A percentile compares a stretch with the other conserved stretches of the same genome.
Evolutionary conservation across 2,329 filamentous ascomycete species (phyloP).

Genomic region (Macrophomina tecta): DNA sequence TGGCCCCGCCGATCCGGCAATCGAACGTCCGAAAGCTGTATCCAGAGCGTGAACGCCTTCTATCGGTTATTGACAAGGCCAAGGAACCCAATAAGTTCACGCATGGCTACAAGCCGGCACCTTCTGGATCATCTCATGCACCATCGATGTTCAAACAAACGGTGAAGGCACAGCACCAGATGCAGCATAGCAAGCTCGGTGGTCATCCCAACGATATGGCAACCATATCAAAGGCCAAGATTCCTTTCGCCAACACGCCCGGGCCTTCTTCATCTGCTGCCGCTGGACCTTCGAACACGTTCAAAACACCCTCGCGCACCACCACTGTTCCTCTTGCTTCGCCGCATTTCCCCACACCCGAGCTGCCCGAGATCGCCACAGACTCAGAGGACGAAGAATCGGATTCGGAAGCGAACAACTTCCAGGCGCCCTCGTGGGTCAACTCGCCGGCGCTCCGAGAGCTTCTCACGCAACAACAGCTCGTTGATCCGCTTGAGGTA

Average conservation of each 20-base stretch:
- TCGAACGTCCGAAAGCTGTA: constrained; percentile 75
- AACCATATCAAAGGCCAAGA: constrained; percentile 86
- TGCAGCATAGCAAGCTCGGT: constrained; percentile 66
- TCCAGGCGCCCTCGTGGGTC: constrained; percentile 80
- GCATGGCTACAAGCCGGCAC: constrained; percentile 66
- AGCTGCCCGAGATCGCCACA: constrained; percentile 93
- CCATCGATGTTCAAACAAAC: constrained; percentile 67
- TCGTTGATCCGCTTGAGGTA: constrained; percentile 80
- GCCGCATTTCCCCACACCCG: constrained; percentile 85
- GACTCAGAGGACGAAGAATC: constrained; percentile 85
- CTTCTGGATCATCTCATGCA: constrained; percentile 55
- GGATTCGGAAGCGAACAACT: constrained; percentile 45
- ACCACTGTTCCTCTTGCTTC: constrained; percentile 73
- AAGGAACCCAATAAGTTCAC: constrained; percentile 65
- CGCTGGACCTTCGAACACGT: constrained; percentile 40
- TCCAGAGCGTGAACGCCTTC: constrained; percentile 23
- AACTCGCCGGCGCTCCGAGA: constrained; percentile 82
- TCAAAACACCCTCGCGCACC: constrained; percentile 70
- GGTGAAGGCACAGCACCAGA: constrained; percentile 70
- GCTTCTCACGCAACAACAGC: constrained; percentile 80
- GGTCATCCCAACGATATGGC: constrained; percentile 80
- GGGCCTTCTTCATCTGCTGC: constrained; percentile 45
- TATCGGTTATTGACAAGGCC: constrained; percentile 30
- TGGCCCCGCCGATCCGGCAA: constrained; percentile 84
- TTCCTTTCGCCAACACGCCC: constrained; percentile 80